Percentiles rank a stretch among this genome's conserved stretches.
phyloP scores from a whole-genome alignment of 2,329 filamentous ascomycete species.

The Colletotrichum aenigma region DNA sequence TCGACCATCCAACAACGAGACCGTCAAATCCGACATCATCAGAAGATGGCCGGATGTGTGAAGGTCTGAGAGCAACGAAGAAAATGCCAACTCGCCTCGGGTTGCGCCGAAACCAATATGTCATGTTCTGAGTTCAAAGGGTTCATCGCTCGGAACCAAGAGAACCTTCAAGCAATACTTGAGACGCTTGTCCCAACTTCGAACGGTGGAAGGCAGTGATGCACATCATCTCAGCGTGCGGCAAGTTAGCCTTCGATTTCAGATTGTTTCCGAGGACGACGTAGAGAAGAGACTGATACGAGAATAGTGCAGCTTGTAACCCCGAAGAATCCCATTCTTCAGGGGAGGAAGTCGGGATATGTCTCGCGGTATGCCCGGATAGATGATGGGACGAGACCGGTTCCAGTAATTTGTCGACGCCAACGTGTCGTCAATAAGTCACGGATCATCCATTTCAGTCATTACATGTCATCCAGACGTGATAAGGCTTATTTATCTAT shows the following conservation, averaged over 20 bases:
- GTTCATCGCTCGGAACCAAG: not conserved
- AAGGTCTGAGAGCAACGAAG: not conserved
- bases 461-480: not conserved
- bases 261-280: not conserved
- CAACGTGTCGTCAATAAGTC: not conserved
- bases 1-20: not conserved
- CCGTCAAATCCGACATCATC: not conserved
- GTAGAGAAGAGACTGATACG: not conserved
- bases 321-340: not conserved
- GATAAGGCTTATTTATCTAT: not conserved
- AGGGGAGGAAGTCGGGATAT: not conserved
- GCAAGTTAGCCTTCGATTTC: not conserved
- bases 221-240: not conserved
- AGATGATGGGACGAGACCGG: not conserved
- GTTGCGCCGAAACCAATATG: not conserved
- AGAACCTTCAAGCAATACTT: not conserved
- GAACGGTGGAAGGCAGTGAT: not conserved
- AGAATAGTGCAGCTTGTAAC: not conserved
- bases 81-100: not conserved
- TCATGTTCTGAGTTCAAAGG: not conserved
- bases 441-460: not conserved
- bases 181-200: not conserved
- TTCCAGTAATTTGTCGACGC: not conserved
- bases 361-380: not conserved
- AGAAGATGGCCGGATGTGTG: not conserved